phyloP scores from a whole-genome alignment of 768 basidiomycete genomes.

The Strobilomyces echinocephalus region DNA sequence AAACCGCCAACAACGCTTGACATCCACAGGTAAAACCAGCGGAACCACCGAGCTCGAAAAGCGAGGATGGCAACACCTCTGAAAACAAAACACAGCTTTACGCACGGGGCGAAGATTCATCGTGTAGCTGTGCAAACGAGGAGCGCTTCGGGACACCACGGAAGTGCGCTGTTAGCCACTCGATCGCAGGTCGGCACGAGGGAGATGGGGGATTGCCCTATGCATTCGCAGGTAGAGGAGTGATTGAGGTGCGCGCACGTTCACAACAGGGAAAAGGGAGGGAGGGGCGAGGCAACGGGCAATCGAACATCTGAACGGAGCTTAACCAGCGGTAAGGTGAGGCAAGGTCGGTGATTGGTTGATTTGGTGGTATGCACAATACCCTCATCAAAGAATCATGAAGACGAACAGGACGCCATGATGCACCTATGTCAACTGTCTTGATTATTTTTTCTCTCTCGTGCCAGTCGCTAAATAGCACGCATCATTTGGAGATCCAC shows the following conservation, averaged over 20 bases:
- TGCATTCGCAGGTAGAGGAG: conserved; percentile 8
- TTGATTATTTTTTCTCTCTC: neutral
- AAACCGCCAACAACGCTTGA: neutral
- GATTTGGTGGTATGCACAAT: conserved; percentile 9
- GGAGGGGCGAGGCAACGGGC: conserved; percentile 19
- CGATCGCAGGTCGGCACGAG: neutral
- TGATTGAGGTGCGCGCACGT: conserved; percentile 10
- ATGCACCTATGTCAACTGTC: conserved; percentile 4
- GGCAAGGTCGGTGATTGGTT: conserved; percentile 7
- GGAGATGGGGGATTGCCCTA: conserved; percentile 6
- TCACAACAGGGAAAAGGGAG: conserved; percentile 14
- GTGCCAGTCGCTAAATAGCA: conserved; percentile 17
- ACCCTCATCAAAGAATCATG: conserved; percentile 9
- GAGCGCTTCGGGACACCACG: conserved; percentile 6
- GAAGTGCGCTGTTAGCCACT: conserved; percentile 4
- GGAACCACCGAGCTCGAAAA: conserved; percentile 1
- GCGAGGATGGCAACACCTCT: conserved; percentile 2
- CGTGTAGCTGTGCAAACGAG: conserved; percentile 19
- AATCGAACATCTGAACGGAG: conserved; percentile 21
- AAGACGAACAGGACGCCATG: conserved; percentile 8
- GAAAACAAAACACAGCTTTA: conserved; percentile 13
- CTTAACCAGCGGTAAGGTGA: conserved; percentile 19
- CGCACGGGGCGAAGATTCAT: conserved; percentile 21
- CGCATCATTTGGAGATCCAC: conserved; percentile 6
- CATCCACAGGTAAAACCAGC: neutral